phyloP scores from a whole-genome alignment of 2,329 filamentous ascomycete species.

The Fusarium begoniae region DNA sequence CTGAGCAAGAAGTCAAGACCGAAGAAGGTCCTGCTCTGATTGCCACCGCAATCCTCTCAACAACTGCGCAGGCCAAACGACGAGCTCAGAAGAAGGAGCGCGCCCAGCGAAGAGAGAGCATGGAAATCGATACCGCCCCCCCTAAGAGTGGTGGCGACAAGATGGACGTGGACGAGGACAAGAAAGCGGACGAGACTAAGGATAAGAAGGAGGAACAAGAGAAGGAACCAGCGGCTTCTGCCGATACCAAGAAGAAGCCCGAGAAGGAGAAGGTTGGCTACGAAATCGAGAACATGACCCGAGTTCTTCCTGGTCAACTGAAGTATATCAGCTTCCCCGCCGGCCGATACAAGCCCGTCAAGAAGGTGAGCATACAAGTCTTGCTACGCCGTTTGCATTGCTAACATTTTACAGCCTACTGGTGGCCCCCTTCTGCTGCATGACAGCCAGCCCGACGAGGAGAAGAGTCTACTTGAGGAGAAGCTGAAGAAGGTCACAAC shows the following conservation, averaged over 20 bases:
- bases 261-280: slow-evolving; percentile 98
- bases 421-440: slow-evolving; percentile 92
- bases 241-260: slow-evolving; percentile 82
- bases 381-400: not conserved
- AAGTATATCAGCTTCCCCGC: slow-evolving; percentile 95
- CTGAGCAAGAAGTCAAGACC: slow-evolving; percentile 92
- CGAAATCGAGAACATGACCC: slow-evolving; percentile 95
- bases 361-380: slow-evolving; percentile 68
- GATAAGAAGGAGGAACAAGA: slow-evolving; percentile 71
- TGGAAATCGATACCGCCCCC: slow-evolving; percentile 88
- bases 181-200: slow-evolving; percentile 59
- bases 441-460: slow-evolving; percentile 81
- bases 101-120: slow-evolving; percentile 88
- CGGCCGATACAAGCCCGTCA: slow-evolving; percentile 90
- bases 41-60: slow-evolving; percentile 94
- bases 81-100: slow-evolving; percentile 94
- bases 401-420: slow-evolving; percentile 72
- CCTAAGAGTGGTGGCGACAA: slow-evolving; percentile 72
- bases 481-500: slow-evolving; percentile 85
- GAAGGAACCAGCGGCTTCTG: slow-evolving; percentile 63
- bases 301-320: slow-evolving; percentile 89
- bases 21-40: slow-evolving; percentile 95
- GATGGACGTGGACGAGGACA: slow-evolving; percentile 85
- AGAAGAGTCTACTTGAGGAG: slow-evolving; percentile 85
- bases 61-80: slow-evolving; percentile 95